Percentiles rank a stretch among this genome's conserved stretches.
Conservation (phyloP, 331 rosid species). For the Spiraea crenata region DNA sequence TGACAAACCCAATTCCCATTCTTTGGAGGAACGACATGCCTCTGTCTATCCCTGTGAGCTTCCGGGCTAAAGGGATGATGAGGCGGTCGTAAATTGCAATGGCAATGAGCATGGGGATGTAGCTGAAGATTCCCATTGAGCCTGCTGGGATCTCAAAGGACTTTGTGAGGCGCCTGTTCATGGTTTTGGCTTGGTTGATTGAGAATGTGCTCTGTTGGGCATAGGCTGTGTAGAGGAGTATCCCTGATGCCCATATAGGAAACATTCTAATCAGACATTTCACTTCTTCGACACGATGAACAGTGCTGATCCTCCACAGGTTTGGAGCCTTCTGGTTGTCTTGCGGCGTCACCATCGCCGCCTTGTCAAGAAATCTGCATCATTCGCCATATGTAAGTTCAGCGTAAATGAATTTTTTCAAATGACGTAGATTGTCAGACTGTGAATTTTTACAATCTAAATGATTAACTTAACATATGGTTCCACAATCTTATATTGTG, state of each 20-base stretch:
- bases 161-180: constrained; percentile 63
- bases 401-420: no score
- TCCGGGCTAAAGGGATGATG: constrained; percentile 57
- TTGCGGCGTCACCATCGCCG: constrained; percentile 57
- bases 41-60: constrained; percentile 72
- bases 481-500: no score
- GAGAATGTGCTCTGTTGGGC: constrained; percentile 85
- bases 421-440: no score
- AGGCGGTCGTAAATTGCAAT: constrained; percentile 71
- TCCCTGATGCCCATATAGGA: constrained; percentile 93
- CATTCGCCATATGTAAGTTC: background rate
- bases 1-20: constrained; percentile 84
- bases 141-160: constrained; percentile 88
- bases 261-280: constrained; percentile 85
- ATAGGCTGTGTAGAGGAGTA: constrained; percentile 79
- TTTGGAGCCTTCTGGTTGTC: constrained; percentile 54
- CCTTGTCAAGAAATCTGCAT: constrained; percentile 81
- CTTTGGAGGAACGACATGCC: constrained; percentile 77
- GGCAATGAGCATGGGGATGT: constrained; percentile 62
- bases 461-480: no score
- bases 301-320: constrained; percentile 73
- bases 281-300: constrained; percentile 82
- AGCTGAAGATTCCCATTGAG: constrained; percentile 78
- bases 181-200: constrained; percentile 74
- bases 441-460: no score